Evolutionary conservation across 805 yeast species (phyloP).

Genomic region (Pichia exigua): DNA sequence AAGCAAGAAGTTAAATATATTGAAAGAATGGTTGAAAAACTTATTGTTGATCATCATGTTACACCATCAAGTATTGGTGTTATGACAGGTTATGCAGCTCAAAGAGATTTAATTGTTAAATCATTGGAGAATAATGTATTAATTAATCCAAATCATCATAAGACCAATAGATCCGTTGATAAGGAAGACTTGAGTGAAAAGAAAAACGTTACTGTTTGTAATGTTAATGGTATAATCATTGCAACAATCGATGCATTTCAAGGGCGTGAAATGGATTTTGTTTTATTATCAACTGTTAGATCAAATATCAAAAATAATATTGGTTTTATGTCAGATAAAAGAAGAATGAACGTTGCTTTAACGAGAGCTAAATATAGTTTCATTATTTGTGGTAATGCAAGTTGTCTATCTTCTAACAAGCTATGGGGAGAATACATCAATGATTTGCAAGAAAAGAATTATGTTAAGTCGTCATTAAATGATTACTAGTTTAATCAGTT

Average conservation of each 20-base stretch:
- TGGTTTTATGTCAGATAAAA: constrained; percentile 53
- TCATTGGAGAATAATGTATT: constrained; percentile 40
- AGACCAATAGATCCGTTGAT: constrained; percentile 46
- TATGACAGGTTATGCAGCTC: constrained; percentile 73
- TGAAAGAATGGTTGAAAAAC: constrained; percentile 37
- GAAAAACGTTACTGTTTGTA: constrained; percentile 36
- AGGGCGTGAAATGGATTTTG: constrained; percentile 81
- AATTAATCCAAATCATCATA: constrained; percentile 46
- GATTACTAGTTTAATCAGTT: constrained; percentile 6
- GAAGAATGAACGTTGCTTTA: constrained; percentile 66
- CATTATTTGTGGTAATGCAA: constrained; percentile 53
- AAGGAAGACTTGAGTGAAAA: constrained; percentile 49
- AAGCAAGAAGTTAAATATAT: constrained; percentile 44
- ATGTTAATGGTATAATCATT: constrained; percentile 38
- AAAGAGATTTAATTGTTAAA: constrained; percentile 53
- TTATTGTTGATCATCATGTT: constrained; percentile 49
- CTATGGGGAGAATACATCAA: constrained; percentile 46
- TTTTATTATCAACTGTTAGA: constrained; percentile 73
- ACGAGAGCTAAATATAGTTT: constrained; percentile 62
- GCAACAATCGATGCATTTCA: constrained; percentile 84
- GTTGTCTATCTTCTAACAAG: constrained; percentile 38
- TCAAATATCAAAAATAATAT: constrained; percentile 46
- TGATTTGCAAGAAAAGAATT: constrained; percentile 28
- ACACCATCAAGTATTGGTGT: constrained; percentile 48
- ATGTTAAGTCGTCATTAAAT: constrained; percentile 6